A percentile compares a stretch with the other conserved stretches of the same genome.
These are phyloP conservation scores for Helminthosporium solani DNA, from an alignment of 2,329 filamentous ascomycete species.

Conservation along the genomic window DNA sequence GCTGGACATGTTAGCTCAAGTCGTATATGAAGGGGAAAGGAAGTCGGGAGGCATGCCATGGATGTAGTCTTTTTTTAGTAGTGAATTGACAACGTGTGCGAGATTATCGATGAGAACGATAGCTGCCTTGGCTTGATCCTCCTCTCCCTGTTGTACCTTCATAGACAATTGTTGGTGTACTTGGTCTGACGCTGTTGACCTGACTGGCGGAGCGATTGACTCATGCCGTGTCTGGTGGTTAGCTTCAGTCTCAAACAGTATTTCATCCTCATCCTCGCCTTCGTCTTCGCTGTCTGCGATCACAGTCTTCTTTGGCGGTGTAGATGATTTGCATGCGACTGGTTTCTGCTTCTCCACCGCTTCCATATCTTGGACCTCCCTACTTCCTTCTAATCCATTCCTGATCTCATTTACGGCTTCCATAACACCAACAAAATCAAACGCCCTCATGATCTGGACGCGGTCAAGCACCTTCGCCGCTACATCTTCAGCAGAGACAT, in stretches of 20 bases:
- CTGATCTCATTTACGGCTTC: conserved; percentile 50
- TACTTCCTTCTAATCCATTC: conserved; percentile 31
- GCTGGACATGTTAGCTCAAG: conserved; percentile 21
- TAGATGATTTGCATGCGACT: neutral
- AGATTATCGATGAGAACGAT: conserved; percentile 47
- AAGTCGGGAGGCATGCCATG: conserved; percentile 29
- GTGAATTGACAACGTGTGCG: conserved; percentile 38
- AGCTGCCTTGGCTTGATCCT: conserved; percentile 9
- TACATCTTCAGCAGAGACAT: conserved; percentile 20
- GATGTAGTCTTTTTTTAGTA: conserved; percentile 41
- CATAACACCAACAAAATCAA: conserved; percentile 51
- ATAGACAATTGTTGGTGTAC: neutral
- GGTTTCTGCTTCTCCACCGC: conserved; percentile 17
- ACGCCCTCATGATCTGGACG: conserved; percentile 53
- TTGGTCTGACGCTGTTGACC: neutral
- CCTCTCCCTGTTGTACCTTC: neutral
- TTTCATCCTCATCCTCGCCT: conserved; percentile 44
- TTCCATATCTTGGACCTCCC: conserved; percentile 4
- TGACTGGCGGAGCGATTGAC: neutral
- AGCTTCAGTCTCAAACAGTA: conserved; percentile 36
- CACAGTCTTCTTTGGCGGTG: conserved; percentile 19
- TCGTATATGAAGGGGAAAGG: conserved; percentile 13
- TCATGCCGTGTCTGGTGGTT: neutral
- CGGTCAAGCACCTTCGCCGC: conserved; percentile 44
- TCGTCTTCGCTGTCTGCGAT: conserved; percentile 41